Conservation (phyloP, 345 rosid genomes). For the Pistacia vera region DNA sequence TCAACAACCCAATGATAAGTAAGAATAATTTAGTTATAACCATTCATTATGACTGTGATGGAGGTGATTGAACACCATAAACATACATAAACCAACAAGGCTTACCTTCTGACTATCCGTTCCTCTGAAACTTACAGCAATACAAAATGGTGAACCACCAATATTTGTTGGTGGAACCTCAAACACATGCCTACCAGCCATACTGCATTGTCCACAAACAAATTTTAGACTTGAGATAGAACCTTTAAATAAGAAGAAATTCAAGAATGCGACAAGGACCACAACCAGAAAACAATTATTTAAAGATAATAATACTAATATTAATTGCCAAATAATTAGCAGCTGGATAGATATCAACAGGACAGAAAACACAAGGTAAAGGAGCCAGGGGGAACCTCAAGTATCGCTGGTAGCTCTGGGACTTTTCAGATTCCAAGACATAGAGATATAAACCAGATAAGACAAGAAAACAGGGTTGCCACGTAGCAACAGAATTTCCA, state of each 20-base stretch:
- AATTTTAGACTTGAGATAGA: conserved; percentile 16
- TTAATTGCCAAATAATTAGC: conserved; percentile 12
- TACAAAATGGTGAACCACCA: conserved; percentile 84
- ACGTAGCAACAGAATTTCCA: conserved; percentile 88
- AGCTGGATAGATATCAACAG: background rate
- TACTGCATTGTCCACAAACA: conserved; percentile 54
- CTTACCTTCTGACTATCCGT: conserved; percentile 75
- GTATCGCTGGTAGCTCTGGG: conserved; percentile 80
- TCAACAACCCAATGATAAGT: no score
- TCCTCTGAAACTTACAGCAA: conserved; percentile 83
- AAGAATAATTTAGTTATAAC: no score
- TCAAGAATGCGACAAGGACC: conserved; percentile 2
- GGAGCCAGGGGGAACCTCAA: conserved; percentile 62
- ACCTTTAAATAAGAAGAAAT: conserved; percentile 23
- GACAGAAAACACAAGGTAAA: conserved; percentile 12
- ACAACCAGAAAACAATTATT: background rate
- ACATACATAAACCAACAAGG: conserved; percentile 23
- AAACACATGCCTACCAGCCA: conserved; percentile 88
- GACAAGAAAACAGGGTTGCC: conserved; percentile 92
- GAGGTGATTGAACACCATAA: background rate
- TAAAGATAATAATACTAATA: background rate
- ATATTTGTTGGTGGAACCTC: conserved; percentile 80
- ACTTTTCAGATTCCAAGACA: conserved; percentile 77
- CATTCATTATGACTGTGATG: background rate
- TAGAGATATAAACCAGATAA: conserved; percentile 88